Percentiles rank a stretch among this genome's conserved stretches.
Evolutionary conservation across 2,329 filamentous ascomycete genomes (phyloP).

Genomic region (Endocalyx cinctus): DNA sequence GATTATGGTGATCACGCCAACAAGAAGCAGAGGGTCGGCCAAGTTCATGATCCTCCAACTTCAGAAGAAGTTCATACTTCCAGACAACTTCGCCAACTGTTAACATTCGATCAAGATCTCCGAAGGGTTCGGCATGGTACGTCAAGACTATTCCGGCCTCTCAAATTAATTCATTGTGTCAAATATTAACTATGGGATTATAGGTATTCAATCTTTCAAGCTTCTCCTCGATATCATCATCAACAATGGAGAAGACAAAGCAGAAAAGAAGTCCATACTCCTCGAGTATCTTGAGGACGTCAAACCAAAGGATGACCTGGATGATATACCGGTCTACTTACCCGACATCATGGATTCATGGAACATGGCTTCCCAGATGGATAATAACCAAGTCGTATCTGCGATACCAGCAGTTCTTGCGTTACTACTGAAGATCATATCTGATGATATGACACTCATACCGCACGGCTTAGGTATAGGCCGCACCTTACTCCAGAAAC

Average conservation of each 20-base stretch:
- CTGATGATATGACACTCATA: constrained; percentile 67
- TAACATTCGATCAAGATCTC: constrained; percentile 68
- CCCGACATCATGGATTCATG: constrained; percentile 82
- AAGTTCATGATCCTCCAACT: constrained; percentile 50
- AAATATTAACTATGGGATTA: constrained; percentile 1
- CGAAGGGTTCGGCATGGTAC: constrained; percentile 61
- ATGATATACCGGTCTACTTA: constrained; percentile 61
- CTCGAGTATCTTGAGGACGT: constrained; percentile 62
- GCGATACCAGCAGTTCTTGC: constrained; percentile 76
- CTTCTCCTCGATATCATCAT: constrained; percentile 63
- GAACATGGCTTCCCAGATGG: constrained; percentile 74
- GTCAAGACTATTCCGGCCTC: constrained; percentile 12
- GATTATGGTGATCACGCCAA: constrained; percentile 38
- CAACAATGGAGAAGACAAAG: constrained; percentile 43
- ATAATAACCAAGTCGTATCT: constrained; percentile 77
- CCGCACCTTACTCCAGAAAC: constrained; percentile 74
- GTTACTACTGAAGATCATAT: constrained; percentile 74
- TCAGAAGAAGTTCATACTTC: constrained; percentile 59
- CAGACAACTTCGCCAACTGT: constrained; percentile 63
- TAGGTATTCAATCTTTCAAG: constrained; percentile 67
- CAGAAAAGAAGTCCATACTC: constrained; percentile 54
- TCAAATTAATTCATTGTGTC: background rate
- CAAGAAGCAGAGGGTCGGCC: constrained; percentile 50
- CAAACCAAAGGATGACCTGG: constrained; percentile 45
- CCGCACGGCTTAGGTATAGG: constrained; percentile 74